Conservation (phyloP, 2,329 filamentous ascomycete species). For the Alternaria rosae region DNA sequence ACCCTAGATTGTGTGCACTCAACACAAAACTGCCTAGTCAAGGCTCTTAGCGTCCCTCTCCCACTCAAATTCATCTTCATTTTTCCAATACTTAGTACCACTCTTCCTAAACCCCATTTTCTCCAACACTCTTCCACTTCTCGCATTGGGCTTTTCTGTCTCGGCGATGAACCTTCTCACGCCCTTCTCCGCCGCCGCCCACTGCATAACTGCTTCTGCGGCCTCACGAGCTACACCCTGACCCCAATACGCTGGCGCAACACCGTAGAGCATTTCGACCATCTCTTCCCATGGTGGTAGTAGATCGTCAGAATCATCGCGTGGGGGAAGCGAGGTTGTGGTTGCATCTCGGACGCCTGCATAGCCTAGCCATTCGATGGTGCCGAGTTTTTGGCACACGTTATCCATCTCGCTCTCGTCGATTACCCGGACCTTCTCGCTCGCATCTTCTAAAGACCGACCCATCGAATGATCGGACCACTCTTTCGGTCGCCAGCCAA, state of each 20-base stretch:
- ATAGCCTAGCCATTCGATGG: constrained; percentile 24
- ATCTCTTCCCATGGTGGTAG: constrained; percentile 26
- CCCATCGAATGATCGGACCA: background rate
- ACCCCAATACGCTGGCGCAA: constrained; percentile 19
- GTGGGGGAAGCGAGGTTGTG: constrained; percentile 23
- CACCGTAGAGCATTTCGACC: constrained; percentile 28
- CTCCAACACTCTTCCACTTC: constrained; percentile 32
- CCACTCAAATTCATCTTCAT: constrained; percentile 24
- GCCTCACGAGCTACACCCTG: constrained; percentile 26
- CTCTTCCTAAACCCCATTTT: constrained; percentile 35
- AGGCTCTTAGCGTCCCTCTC: constrained; percentile 1
- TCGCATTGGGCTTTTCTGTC: constrained; percentile 30
- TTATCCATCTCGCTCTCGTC: background rate
- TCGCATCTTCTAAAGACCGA: background rate
- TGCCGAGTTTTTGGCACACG: background rate
- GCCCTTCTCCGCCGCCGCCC: constrained; percentile 16
- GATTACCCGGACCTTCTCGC: background rate
- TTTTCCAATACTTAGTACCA: constrained; percentile 24
- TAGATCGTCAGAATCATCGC: constrained; percentile 6
- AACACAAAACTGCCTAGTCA: background rate
- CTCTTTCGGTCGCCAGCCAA: constrained; percentile 13
- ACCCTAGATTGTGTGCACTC: background rate
- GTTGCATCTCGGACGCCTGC: constrained; percentile 28
- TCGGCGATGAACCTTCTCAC: constrained; percentile 29
- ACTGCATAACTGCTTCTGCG: constrained; percentile 26